These are phyloP conservation scores for Eutypa lata DNA, from an alignment of 2,329 filamentous ascomycete genomes.

Conservation along the genomic window DNA sequence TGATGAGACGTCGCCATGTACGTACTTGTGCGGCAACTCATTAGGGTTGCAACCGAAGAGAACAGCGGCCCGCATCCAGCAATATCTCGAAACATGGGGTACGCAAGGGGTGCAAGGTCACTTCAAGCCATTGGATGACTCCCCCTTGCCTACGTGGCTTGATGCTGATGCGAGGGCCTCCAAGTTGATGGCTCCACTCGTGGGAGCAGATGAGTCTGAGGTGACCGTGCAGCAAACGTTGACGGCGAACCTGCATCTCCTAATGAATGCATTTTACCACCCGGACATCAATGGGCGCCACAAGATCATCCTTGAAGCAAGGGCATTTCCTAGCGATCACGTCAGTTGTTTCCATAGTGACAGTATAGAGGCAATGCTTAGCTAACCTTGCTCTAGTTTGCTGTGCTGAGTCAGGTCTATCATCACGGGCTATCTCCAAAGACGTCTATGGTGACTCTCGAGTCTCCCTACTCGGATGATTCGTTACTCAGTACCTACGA, in stretches of 20 bases:
- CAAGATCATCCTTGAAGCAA: conserved; percentile 77
- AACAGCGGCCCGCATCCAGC: conserved; percentile 61
- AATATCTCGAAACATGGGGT: conserved; percentile 72
- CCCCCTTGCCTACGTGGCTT: conserved; percentile 62
- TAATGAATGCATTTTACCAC: conserved; percentile 76
- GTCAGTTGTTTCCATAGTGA: conserved; percentile 41
- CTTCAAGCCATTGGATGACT: conserved; percentile 63
- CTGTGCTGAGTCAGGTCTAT: conserved; percentile 70
- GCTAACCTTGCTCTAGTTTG: conserved; percentile 54
- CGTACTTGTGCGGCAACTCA: conserved; percentile 79
- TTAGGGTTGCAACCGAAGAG: conserved; percentile 70
- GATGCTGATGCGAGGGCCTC: conserved; percentile 68
- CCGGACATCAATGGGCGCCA: conserved; percentile 57
- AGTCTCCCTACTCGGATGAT: conserved; percentile 49
- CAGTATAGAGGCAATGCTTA: not conserved
- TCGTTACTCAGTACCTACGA: conserved; percentile 60
- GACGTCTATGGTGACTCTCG: conserved; percentile 66
- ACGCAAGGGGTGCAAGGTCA: conserved; percentile 75
- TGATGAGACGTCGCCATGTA: conserved; percentile 34
- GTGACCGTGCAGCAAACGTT: conserved; percentile 78
- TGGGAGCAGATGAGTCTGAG: conserved; percentile 66
- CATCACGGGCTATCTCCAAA: conserved; percentile 63
- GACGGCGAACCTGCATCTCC: conserved; percentile 72
- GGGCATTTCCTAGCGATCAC: conserved; percentile 80
- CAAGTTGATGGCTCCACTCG: conserved; percentile 64